Conservation (phyloP, 768 basidiomycete species). For the Macrocybe gigantea region DNA sequence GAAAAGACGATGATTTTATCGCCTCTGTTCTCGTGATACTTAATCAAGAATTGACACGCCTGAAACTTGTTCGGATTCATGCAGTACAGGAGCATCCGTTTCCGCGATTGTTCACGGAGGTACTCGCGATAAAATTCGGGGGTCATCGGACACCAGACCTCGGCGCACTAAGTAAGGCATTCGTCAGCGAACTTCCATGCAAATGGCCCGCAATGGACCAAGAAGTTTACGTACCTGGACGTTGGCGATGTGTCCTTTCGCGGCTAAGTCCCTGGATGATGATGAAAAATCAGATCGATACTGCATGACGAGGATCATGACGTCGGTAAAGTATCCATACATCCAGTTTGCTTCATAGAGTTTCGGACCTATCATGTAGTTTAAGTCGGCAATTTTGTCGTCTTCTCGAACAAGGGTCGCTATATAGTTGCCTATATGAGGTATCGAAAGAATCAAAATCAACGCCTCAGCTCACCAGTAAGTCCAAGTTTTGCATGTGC, state of each 20-base stretch:
- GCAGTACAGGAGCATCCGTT: constrained; percentile 94
- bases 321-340: constrained; percentile 25
- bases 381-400: constrained; percentile 96
- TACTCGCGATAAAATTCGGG: constrained; percentile 99
- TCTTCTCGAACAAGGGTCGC: constrained; percentile 98
- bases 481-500: constrained; percentile 97
- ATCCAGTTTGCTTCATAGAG: constrained; percentile 99
- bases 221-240: constrained; percentile 71
- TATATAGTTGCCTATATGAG: constrained; percentile 20
- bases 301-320: constrained; percentile 7
- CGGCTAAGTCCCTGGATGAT: constrained; percentile 74
- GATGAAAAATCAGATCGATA: constrained; percentile 8
- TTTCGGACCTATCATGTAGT: constrained; percentile 99
- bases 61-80: constrained; percentile 99
- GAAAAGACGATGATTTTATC: constrained; percentile 99
- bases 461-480: constrained; percentile 55
- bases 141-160: constrained; percentile 99
- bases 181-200: constrained; percentile 4
- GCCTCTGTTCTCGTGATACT: constrained; percentile 94
- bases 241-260: constrained; percentile 98
- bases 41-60: constrained; percentile 97
- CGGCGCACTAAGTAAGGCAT: constrained; percentile 69
- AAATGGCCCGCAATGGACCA: background rate
- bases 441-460: background rate
- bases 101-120: constrained; percentile 84